These are phyloP conservation scores for Fusarium stilboides DNA, from an alignment of 2,329 filamentous ascomycete species.

Conservation along the genomic window DNA sequence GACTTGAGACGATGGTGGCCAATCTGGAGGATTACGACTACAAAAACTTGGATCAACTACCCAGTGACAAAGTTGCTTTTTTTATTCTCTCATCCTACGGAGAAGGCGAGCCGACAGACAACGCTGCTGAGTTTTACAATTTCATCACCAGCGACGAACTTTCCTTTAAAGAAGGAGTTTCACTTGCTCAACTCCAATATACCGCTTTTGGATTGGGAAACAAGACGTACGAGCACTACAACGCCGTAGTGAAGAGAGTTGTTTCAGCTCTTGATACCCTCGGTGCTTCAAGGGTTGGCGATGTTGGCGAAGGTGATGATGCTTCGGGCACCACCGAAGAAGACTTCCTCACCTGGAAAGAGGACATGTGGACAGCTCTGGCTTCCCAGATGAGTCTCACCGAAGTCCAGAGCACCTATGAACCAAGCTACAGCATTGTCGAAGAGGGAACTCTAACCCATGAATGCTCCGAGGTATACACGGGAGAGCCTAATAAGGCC, in stretches of 20 bases:
- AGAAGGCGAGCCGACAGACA: conserved; percentile 98
- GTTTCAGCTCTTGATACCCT: conserved; percentile 84
- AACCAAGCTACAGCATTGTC: conserved; percentile 87
- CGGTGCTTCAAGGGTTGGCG: conserved; percentile 86
- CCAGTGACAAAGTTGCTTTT: conserved; percentile 90
- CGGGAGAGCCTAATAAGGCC: conserved; percentile 96
- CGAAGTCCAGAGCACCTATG: conserved; percentile 95
- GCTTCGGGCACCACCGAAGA: conserved; percentile 99
- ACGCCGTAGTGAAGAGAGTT: conserved; percentile 95
- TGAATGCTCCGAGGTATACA: conserved; percentile 86
- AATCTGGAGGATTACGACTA: conserved; percentile 98
- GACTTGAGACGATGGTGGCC: conserved; percentile 96
- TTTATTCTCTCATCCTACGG: conserved; percentile 98
- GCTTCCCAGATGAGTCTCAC: conserved; percentile 87
- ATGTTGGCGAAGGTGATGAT: conserved; percentile 95
- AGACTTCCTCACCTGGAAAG: conserved; percentile 98
- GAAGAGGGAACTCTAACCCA: conserved; percentile 79
- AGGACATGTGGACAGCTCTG: conserved; percentile 95
- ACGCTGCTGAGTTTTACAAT: conserved; percentile 98
- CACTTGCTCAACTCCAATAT: conserved; percentile 88
- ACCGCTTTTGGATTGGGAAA: conserved; percentile 97
- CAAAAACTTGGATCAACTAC: conserved; percentile 90
- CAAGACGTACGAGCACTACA: conserved; percentile 99
- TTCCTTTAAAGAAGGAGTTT: conserved; percentile 80
- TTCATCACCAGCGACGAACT: conserved; percentile 90